Evolutionary conservation across 1,284 basidiomycete species (phyloP).

Genomic region (Tilletia indica): DNA sequence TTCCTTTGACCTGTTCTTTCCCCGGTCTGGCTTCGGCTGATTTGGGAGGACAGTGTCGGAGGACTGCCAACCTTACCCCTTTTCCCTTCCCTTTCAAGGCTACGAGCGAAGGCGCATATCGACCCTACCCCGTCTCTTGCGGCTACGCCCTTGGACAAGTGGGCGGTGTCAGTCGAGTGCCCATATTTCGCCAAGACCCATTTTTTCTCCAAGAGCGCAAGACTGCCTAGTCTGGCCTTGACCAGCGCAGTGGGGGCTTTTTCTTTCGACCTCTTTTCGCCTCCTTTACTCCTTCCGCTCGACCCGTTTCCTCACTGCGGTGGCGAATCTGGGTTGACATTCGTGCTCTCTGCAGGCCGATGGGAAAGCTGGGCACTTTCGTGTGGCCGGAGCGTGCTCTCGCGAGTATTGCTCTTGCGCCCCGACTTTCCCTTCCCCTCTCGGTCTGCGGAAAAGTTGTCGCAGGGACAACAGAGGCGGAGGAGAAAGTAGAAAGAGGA

Average conservation of each 20-base stretch:
- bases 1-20: background rate
- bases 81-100: slow-evolving; percentile 15
- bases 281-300: slow-evolving; percentile 15
- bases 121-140: too few relatives aligned
- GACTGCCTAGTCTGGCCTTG: slow-evolving; percentile 15
- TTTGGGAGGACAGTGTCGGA: too few relatives aligned
- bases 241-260: slow-evolving; percentile 16
- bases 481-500: slow-evolving; percentile 18
- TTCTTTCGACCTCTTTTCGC: slow-evolving; percentile 17
- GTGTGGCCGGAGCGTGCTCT: background rate
- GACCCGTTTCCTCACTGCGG: too few relatives aligned
- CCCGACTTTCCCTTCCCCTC: background rate
- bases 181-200: too few relatives aligned
- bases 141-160: too few relatives aligned
- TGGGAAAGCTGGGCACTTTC: too few relatives aligned
- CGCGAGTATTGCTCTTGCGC: background rate
- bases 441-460: too few relatives aligned
- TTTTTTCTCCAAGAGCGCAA: background rate
- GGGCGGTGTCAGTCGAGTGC: too few relatives aligned
- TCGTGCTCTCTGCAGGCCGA: too few relatives aligned
- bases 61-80: slow-evolving; percentile 1
- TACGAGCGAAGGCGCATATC: background rate
- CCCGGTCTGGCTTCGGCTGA: background rate
- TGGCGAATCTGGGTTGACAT: too few relatives aligned
- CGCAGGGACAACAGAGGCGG: slow-evolving; percentile 1